Base-by-base conservation (phyloP, 176 grass and related monocot genomes). In the Pontederia paniculata region DNA sequence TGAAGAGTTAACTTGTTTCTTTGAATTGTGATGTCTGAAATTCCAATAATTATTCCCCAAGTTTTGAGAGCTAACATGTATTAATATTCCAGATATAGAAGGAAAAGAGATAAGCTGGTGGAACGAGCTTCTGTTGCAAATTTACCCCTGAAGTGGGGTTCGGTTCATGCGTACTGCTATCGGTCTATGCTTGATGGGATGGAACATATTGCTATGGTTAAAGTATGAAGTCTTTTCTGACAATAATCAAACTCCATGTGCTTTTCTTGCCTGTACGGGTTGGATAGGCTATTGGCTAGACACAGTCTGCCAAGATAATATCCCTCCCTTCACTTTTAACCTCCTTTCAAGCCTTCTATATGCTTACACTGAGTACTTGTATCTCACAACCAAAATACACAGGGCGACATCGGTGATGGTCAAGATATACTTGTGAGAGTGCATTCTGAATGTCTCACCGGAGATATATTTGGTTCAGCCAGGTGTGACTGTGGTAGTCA, bases 171-270 rank as follows among this genome's bases (percentile, higher is more conserved):
- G 0, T 84, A 80, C 52, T 98, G 86, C 60, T 98, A 91, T 44
- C 75, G 69, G 20, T 98, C 93, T 73, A 64, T 91, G 71, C 84
- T 91, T 41, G 93, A 91, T 84, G 86, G 86, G 45, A 91, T 91
- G 79, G 93, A 98, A 60, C 93, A 98, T 82, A 98, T 98, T 82
- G 93, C 83, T 42, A 98, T 98, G 93, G 80, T 91, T 60, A 98
- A 91, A 77, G 83, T 98, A 81, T 66, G 72, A 44, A 60, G 60
- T 18, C 48, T 19, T 17, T n/a, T 44, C 31, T 74, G 50, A 74
- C 54, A 41, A 44, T 65, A 49, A 47, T 46, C 28, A 31, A 20
- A 0, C 3, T 10, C 42, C 52, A 20, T 18, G 15, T 41, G 48
- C 5, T 31, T 58, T 21, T 17, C 13, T 48, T 48, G 12, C 21